Evolutionary conservation across 1,139 yeast genomes (phyloP), one percentile per base, ranked within the genome.

Genomic region (Suhomyces panamericanus): DNA sequence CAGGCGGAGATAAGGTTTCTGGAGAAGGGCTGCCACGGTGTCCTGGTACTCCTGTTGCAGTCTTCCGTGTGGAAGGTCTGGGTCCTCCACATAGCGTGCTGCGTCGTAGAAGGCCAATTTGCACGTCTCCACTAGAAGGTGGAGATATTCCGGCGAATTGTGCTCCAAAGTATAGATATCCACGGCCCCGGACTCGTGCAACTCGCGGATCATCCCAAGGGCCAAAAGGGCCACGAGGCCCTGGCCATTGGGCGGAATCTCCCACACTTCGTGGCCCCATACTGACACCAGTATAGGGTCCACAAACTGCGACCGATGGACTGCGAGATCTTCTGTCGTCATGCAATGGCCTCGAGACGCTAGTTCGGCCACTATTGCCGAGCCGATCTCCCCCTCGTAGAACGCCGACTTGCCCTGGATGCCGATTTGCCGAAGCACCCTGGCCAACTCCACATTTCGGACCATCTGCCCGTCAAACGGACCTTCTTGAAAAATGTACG

Each of bases 201-300:
- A 66, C 36, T 79, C 77, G 51, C 76, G 77, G 49, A 87, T 75
- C 37, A 84, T 69, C 0, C 95, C 95, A 43, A 85, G 63, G 0
- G 91, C 81, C 35, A 85, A 64, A 38, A 86, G 67, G 0, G 90
- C 93, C 38, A 86, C 86, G 31, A 86, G 65, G 1, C 95, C 95
- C 44, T 86, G 88, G 4, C 95, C 90, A 59, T 83, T 87, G 26
- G 95, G 95, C 7, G 95, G 93, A 49, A 85, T 83, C 59, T 85
- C 93, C 85, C 88, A 84, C 50, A 80, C 57, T 49, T 73, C 66
- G 38, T 62, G 58, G 46, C 77, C 75, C 44, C 72, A 62, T 43
- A 74, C 63, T 28, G 71, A 75, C 43, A 81, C 62, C 14, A 69
- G 65, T 26, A 85, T 77, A 1, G 93, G 89, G 1, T 81, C 83